These are phyloP conservation scores for Yarrowia keelungensis DNA, from an alignment of 805 yeast species.

Conservation along the genomic window DNA sequence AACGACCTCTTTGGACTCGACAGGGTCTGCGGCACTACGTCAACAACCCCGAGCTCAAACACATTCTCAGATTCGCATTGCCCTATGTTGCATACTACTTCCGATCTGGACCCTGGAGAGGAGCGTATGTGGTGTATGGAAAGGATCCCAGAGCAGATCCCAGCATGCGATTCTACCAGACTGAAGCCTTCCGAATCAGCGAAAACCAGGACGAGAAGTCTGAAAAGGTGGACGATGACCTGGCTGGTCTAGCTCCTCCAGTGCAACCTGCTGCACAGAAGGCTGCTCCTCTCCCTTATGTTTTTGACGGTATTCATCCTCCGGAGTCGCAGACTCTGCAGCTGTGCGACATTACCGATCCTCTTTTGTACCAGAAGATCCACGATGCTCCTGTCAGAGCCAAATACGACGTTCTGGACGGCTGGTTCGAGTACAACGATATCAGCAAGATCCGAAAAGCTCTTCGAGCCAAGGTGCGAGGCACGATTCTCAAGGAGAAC, in stretches of 20 bases:
- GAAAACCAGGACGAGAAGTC: conserved; percentile 45
- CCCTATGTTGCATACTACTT: conserved; percentile 85
- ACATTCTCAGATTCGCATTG: conserved; percentile 71
- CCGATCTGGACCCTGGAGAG: conserved; percentile 95
- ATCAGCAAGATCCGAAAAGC: conserved; percentile 71
- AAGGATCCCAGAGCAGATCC: conserved; percentile 70
- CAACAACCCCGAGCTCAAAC: conserved; percentile 48
- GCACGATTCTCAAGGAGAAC: conserved; percentile 13
- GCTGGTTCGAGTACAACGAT: conserved; percentile 76
- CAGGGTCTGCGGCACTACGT: conserved; percentile 57
- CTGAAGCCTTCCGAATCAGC: conserved; percentile 76
- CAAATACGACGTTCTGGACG: conserved; percentile 66
- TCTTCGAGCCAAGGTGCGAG: conserved; percentile 63
- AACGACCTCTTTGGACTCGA: conserved; percentile 86
- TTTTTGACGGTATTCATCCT: conserved; percentile 73
- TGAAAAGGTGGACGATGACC: conserved; percentile 45
- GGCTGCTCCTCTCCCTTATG: conserved; percentile 51
- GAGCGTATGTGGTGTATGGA: conserved; percentile 79
- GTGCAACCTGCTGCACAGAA: conserved; percentile 48
- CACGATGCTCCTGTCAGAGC: conserved; percentile 52
- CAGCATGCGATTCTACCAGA: conserved; percentile 70
- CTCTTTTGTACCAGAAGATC: conserved; percentile 60
- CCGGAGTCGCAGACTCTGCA: conserved; percentile 79
- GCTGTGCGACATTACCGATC: conserved; percentile 77
- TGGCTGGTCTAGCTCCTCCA: conserved; percentile 40